phyloP scores from a whole-genome alignment of 2,329 filamentous ascomycete species.

The Colletotrichum lupini region DNA sequence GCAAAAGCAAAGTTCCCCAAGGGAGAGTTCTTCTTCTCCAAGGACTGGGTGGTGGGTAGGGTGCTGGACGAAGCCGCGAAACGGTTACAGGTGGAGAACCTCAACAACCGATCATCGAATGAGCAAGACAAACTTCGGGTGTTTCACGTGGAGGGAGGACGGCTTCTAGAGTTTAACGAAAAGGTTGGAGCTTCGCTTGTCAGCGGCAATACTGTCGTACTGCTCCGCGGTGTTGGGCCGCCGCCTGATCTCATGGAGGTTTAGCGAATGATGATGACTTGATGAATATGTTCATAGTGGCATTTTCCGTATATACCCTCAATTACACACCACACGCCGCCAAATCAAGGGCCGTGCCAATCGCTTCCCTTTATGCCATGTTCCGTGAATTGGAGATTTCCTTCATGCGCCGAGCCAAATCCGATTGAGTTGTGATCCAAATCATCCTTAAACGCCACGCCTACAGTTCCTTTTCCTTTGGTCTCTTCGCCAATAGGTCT shows the following conservation, averaged over 20 bases:
- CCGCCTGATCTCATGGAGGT: slow-evolving; percentile 77
- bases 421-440: slow-evolving; percentile 17
- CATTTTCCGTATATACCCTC: slow-evolving; percentile 33
- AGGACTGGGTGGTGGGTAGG: slow-evolving; percentile 90
- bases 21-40: slow-evolving; percentile 82
- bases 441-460: slow-evolving; percentile 8
- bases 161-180: slow-evolving; percentile 87
- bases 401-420: slow-evolving; percentile 22
- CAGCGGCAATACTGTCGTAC: slow-evolving; percentile 89
- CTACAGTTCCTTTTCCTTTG: slow-evolving; percentile 38
- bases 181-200: slow-evolving; percentile 80
- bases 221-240: slow-evolving; percentile 87
- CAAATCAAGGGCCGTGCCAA: not conserved
- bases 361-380: not conserved
- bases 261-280: slow-evolving; percentile 25
- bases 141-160: slow-evolving; percentile 92
- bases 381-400: slow-evolving; percentile 9
- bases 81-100: slow-evolving; percentile 81
- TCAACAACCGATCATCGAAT: slow-evolving; percentile 81
- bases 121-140: slow-evolving; percentile 86
- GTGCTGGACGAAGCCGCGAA: slow-evolving; percentile 83
- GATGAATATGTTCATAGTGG: slow-evolving; percentile 26
- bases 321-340: slow-evolving; percentile 17
- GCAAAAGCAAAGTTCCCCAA: slow-evolving; percentile 85
- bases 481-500: slow-evolving; percentile 51